These are phyloP conservation scores for Jaapia argillacea DNA, from an alignment of 768 basidiomycete species.

Conservation along the genomic window DNA sequence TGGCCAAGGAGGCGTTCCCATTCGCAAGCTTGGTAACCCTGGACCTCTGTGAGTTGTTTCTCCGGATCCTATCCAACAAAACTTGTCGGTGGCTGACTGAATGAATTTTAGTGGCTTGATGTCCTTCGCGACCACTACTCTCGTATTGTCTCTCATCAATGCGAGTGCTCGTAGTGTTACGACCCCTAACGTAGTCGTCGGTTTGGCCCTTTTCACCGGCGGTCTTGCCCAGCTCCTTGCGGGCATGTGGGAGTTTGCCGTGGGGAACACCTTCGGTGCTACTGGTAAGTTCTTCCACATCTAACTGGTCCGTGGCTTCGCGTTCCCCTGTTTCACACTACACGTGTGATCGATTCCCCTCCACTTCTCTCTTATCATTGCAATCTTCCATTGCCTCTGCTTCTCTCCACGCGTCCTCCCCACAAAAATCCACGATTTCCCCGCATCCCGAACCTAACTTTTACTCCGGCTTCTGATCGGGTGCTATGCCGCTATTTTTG, in stretches of 20 bases:
- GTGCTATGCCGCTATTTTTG: too few species aligned
- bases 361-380: too few species aligned
- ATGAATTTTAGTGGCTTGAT: constrained; percentile 57
- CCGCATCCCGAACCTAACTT: too few species aligned
- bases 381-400: too few species aligned
- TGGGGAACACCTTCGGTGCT: constrained; percentile 62
- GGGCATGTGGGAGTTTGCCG: constrained; percentile 31
- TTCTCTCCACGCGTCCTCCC: too few species aligned
- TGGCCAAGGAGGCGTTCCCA: constrained; percentile 8
- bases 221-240: constrained; percentile 81
- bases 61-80: constrained; percentile 3
- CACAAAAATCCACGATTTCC: too few species aligned
- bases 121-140: constrained; percentile 77
- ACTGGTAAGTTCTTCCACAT: too few species aligned
- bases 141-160: constrained; percentile 73
- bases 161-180: constrained; percentile 39
- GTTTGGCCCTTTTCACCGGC: constrained; percentile 80
- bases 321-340: too few species aligned
- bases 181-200: constrained; percentile 63
- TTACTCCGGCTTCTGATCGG: too few species aligned
- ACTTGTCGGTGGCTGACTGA: constrained; percentile 16
- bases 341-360: too few species aligned
- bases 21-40: constrained; percentile 45
- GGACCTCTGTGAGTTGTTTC: constrained; percentile 37
- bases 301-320: too few species aligned